phyloP scores from a whole-genome alignment of 805 yeast genomes.

The Yarrowia keelungensis region DNA sequence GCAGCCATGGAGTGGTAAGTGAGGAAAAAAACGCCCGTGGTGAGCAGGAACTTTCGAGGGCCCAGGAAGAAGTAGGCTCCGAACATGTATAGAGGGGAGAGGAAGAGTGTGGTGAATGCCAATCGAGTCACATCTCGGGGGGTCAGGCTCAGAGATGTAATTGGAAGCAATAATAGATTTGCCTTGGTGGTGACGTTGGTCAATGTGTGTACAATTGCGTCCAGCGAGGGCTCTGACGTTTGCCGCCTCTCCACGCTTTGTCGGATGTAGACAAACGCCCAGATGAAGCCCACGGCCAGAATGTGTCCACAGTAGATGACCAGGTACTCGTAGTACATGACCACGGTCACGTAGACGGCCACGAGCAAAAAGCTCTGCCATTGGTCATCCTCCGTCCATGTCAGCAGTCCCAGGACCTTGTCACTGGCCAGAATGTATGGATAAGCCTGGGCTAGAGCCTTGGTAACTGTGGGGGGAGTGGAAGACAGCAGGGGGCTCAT shows the following conservation, averaged over 20 bases:
- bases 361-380: constrained; percentile 75
- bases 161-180: constrained; percentile 80
- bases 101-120: constrained; percentile 79
- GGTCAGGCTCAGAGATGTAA: constrained; percentile 71
- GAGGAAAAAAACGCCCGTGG: constrained; percentile 64
- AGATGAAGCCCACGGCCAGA: constrained; percentile 57
- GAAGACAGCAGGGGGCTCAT: constrained; percentile 84
- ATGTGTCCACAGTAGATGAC: constrained; percentile 85
- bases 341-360: constrained; percentile 60
- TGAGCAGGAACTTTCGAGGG: constrained; percentile 70
- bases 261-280: constrained; percentile 46
- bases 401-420: constrained; percentile 69
- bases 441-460: constrained; percentile 79
- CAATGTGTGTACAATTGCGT: constrained; percentile 79
- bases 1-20: constrained; percentile 90
- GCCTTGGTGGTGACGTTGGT: constrained; percentile 76
- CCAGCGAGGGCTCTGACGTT: constrained; percentile 77
- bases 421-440: constrained; percentile 83
- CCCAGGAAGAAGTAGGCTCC: constrained; percentile 70
- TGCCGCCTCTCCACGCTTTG: constrained; percentile 54
- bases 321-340: constrained; percentile 79
- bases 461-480: constrained; percentile 91
- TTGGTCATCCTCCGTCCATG: constrained; percentile 90
- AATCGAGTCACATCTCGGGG: constrained; percentile 80
- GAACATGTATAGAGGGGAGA: constrained; percentile 84